Evolutionary conservation across 257 asterid genomes (phyloP).

Genomic region (Thymus quinquecostatus): DNA sequence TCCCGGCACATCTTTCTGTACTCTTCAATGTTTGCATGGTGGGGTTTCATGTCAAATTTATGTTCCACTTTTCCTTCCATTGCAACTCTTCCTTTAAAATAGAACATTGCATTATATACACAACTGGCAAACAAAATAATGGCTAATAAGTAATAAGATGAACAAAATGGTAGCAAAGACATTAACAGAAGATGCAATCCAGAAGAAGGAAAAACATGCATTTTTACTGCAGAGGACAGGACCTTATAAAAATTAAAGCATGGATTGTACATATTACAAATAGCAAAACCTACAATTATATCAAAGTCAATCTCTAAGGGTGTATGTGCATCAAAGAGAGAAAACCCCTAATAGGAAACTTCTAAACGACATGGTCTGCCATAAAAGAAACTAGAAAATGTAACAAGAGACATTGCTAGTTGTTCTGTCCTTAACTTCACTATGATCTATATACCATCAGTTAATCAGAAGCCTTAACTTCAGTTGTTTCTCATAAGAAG

Average conservation of each 20-base stretch:
- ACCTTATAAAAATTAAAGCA: background rate
- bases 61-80: constrained; percentile 92
- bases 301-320: background rate
- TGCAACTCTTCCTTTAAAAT: constrained; percentile 45
- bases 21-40: constrained; percentile 56
- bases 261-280: constrained; percentile 9
- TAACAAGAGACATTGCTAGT: background rate
- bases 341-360: constrained; percentile 2
- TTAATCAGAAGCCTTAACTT: background rate
- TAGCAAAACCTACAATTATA: constrained; percentile 1
- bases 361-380: background rate
- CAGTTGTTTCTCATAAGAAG: background rate
- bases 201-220: background rate
- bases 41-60: constrained; percentile 95
- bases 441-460: constrained; percentile 3
- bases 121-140: constrained; percentile 11
- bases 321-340: constrained; percentile 13
- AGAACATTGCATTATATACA: constrained; percentile 5
- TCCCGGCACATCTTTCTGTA: constrained; percentile 91
- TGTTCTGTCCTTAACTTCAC: background rate
- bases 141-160: background rate
- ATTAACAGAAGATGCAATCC: background rate
- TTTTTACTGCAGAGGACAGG: background rate
- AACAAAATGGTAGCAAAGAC: background rate
- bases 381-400: background rate